Evolutionary conservation across 495 filamentous ascomycete genomes (phyloP), one percentile per base, ranked within the genome.

Genomic region (Sordaria brevicollis): DNA sequence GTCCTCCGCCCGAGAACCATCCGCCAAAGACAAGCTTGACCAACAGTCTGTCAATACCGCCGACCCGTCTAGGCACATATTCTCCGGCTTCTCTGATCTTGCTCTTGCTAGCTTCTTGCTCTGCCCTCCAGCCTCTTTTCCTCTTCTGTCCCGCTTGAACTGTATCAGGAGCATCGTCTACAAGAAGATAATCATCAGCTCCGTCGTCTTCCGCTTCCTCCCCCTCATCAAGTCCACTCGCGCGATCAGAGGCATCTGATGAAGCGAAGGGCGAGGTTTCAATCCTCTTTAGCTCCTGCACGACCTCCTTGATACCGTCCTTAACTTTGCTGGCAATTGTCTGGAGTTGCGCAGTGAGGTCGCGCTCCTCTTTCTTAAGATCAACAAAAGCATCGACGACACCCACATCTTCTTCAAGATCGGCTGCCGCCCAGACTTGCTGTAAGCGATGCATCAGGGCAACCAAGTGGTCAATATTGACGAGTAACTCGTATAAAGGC

Each of bases 1-100:
- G 17, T 35, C 65, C 19, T 31, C 74, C 36, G 29, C 68, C 43
- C 71, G 71, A 78, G 25, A 83, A 83, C 81, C 81, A 83, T 38
- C 77, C 79, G 66, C 81, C 81, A 79, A 92, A 93, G 81, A 94
- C 92, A 73, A 96, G 79, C 79, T 94, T 93, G 90, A 95, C 93
- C 57, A 96, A 77, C 76, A 96, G 80, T 70, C 91, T 81, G 81
- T 94, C 91, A 49, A 95, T 87, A 7, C 92, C 90, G 3, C 88
- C 89, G 10, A 89, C 84, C 67, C 88, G 86, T 70, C 87, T 84
- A 21, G 90, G 89, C 71, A 87, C 84, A 78, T 88, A 92, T 35
- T 72, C 69, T 9, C 71, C 76, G 6, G 39, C 68, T 62, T 68
- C 74, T 67, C 57, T 62, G 21, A 72, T 35, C 17, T 39, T 35